phyloP scores from a whole-genome alignment of 176 grass and related monocot genomes.

The Triticum timopheevii region DNA sequence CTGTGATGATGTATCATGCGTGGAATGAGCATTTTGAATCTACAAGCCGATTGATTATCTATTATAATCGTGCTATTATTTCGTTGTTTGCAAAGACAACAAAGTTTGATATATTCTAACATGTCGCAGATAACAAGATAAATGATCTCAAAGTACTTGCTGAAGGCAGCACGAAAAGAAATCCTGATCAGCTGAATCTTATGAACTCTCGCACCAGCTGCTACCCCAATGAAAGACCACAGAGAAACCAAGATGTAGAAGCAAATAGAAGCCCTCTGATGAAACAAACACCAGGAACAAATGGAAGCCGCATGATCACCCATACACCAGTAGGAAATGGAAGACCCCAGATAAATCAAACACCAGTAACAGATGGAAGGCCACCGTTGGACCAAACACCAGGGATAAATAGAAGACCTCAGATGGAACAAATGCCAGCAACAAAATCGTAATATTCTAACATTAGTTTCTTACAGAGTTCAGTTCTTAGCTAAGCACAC shows the following conservation, averaged over 20 bases:
- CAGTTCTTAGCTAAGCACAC: no score
- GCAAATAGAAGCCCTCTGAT: conserved; percentile 19
- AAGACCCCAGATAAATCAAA: neutral
- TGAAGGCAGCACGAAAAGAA: conserved; percentile 44
- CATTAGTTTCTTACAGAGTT: conserved; percentile 10
- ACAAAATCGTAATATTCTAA: conserved; percentile 57
- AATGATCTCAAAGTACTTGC: conserved; percentile 62
- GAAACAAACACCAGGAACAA: conserved; percentile 17
- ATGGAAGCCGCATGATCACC: conserved; percentile 5
- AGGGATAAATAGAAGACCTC: neutral
- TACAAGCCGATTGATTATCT: neutral
- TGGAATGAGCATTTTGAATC: neutral
- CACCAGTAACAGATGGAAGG: conserved; percentile 4
- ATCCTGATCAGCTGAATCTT: neutral
- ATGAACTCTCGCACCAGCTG: conserved; percentile 39
- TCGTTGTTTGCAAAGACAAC: no score
- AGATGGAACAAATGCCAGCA: neutral
- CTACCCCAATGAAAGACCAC: conserved; percentile 9
- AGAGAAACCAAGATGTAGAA: conserved; percentile 35
- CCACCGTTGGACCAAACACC: conserved; percentile 15
- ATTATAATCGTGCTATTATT: no score
- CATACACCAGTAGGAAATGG: conserved; percentile 17
- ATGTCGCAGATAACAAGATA: conserved; percentile 64
- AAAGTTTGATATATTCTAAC: conserved; percentile 21
- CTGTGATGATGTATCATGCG: neutral